Conservation (phyloP, 257 asterid genomes). For the Lithospermum erythrorhizon region DNA sequence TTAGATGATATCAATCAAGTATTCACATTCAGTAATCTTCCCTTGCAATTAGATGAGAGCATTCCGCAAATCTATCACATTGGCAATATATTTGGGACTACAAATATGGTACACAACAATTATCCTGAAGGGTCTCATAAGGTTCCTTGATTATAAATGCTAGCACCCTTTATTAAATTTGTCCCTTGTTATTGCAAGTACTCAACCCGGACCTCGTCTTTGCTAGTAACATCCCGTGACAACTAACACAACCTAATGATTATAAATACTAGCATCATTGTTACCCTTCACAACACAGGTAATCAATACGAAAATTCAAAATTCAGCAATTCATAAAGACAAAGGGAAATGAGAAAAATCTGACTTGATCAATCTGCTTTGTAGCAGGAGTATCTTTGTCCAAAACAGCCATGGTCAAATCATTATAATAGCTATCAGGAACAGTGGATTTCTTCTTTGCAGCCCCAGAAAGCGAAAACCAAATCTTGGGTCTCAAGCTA, state of each 20-base stretch:
- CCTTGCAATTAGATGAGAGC: constrained; percentile 57
- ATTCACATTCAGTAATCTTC: constrained; percentile 2
- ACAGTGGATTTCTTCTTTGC: constrained; percentile 96
- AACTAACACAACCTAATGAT: too few relatives aligned
- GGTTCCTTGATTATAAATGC: too few relatives aligned
- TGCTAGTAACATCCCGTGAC: too few relatives aligned
- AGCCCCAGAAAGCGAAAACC: constrained; percentile 93
- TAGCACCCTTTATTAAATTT: too few relatives aligned
- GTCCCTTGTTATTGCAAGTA: too few relatives aligned
- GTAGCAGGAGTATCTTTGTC: constrained; percentile 89
- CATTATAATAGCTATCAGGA: constrained; percentile 85
- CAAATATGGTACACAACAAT: constrained; percentile 84
- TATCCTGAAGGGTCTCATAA: constrained; percentile 46
- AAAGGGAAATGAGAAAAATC: constrained; percentile 12
- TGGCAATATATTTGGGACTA: constrained; percentile 97
- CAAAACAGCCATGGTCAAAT: constrained; percentile 59
- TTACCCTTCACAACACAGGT: too few relatives aligned
- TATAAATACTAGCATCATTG: too few relatives aligned
- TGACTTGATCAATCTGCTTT: constrained; percentile 97
- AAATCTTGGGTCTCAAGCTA: constrained; percentile 81
- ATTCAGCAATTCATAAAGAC: neutral
- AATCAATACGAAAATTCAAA: neutral
- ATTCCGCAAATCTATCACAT: constrained; percentile 80
- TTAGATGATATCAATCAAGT: neutral
- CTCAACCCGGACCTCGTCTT: too few relatives aligned